phyloP scores from a whole-genome alignment of 768 basidiomycete species.

The Trametes cingulata region DNA sequence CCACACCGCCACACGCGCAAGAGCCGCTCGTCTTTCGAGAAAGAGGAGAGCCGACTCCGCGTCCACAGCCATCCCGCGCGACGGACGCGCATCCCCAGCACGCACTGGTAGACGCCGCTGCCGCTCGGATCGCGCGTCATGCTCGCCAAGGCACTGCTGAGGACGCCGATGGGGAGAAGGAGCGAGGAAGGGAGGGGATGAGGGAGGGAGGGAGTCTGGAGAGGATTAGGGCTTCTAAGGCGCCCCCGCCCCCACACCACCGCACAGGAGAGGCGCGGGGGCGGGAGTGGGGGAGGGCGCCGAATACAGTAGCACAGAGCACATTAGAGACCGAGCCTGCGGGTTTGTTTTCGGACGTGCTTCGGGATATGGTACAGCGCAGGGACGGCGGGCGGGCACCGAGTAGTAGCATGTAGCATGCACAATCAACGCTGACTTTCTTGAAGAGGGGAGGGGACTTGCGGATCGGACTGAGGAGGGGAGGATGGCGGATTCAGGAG shows the following conservation, averaged over 20 bases:
- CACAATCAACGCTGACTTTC: neutral
- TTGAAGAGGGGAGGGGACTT: neutral
- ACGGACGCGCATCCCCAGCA: neutral
- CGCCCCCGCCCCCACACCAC: neutral
- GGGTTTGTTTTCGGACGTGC: constrained; percentile 10
- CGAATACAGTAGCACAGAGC: neutral
- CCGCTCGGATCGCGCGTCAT: too few species aligned
- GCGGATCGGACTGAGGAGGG: neutral
- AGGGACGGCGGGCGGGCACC: neutral
- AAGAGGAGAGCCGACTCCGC: neutral
- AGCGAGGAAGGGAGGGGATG: neutral
- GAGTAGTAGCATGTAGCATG: neutral
- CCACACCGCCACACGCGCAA: neutral
- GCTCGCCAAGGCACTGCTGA: too few species aligned
- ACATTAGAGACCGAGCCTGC: neutral
- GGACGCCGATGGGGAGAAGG: neutral
- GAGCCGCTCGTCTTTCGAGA: too few species aligned
- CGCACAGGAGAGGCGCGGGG: too few species aligned
- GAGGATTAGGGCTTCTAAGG: neutral
- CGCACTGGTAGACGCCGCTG: neutral
- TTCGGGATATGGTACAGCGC: constrained; percentile 6
- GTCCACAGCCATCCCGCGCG: neutral
- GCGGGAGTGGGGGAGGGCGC: neutral
- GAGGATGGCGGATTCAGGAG: neutral
- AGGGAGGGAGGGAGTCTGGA: neutral